Evolutionary conservation across 371 early-diverging fungal species (phyloP), one percentile per base, ranked within the genome.

Genomic region (Mucor mucedo): DNA sequence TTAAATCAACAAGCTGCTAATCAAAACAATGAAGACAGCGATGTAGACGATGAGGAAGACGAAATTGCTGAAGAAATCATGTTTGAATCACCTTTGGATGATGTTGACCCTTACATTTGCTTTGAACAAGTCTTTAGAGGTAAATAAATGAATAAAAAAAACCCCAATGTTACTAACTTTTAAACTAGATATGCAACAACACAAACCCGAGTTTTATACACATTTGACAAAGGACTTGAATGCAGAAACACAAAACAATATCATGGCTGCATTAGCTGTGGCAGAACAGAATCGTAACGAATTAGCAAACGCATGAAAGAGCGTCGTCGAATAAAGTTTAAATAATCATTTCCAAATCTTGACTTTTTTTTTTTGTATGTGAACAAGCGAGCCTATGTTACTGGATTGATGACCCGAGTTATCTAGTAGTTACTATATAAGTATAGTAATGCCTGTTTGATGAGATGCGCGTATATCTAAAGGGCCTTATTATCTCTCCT

Each of bases 61-160:
- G 94, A 94, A 70, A 93, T 54, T 44, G 84, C 86, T 5, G 88
- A 87, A 16, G 87, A 87, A 21, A 88, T 90, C 11, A 68, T 86
- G 56, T 91, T 90, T 61, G 91, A 91, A 64, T 92, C 94, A 2
- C 94, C 95, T 13, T 77, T 96, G 62, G 97, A 97, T 67, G 77
- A 84, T 42, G 73, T 97, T 48, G 89, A 96, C 68, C 89, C 91
- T 4, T 94, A 93, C 76, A 66, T 88, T 29, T 80, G 82, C 60
- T 91, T 96, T 74, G 85, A 87, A 13, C 81, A 84, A 52, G 74
- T 72, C 5, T 79, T 84, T 52, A 65, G 75, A 59, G 72, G 74
- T 72, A 76, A 55, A 54, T 50, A 30, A 21, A 21, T 21, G 1
- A 21, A 21, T 21, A 21, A 21, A 21, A 21, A 21, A 21, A 8